Evolutionary conservation across 805 yeast genomes (phyloP).

Genomic region (Ogataea populi-albae): DNA sequence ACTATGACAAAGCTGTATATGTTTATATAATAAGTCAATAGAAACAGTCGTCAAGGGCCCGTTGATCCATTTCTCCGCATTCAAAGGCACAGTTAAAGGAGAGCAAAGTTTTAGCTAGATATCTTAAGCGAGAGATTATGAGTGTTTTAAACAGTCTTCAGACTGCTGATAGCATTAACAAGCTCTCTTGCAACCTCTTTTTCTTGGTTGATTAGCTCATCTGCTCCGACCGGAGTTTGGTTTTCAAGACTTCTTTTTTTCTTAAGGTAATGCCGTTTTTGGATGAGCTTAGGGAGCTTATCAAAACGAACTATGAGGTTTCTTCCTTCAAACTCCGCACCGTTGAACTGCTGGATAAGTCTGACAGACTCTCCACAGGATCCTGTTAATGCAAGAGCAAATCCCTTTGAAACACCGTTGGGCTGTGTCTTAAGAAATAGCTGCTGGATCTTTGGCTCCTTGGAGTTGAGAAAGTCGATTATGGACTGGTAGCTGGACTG

Average conservation of each 20-base stretch:
- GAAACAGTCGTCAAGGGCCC: slow-evolving; percentile 1
- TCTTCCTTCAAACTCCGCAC: slow-evolving; percentile 56
- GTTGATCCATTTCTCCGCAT: too few relatives aligned
- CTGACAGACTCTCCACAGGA: slow-evolving; percentile 44
- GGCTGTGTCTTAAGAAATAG: slow-evolving; percentile 36
- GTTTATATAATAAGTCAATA: background rate
- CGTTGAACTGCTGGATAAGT: slow-evolving; percentile 51
- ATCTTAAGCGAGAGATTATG: too few relatives aligned
- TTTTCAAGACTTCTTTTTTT: slow-evolving; percentile 14
- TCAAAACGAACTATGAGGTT: slow-evolving; percentile 60
- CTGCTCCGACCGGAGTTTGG: slow-evolving; percentile 1
- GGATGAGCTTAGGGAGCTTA: slow-evolving; percentile 43
- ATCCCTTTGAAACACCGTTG: slow-evolving; percentile 51
- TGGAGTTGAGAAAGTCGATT: slow-evolving; percentile 14
- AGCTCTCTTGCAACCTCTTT: slow-evolving; percentile 29
- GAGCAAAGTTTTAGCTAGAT: too few relatives aligned
- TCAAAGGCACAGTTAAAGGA: too few relatives aligned
- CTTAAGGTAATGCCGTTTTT: slow-evolving; percentile 23
- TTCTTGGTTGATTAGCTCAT: slow-evolving; percentile 17
- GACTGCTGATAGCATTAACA: slow-evolving; percentile 20
- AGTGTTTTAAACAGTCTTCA: slow-evolving; percentile 16
- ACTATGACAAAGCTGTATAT: slow-evolving; percentile 19
- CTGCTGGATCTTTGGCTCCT: slow-evolving; percentile 9
- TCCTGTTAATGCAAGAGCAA: slow-evolving; percentile 59
- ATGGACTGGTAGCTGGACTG: slow-evolving; percentile 22